Conservation (phyloP, 2,329 filamentous ascomycete species). For the Sporothrix euskadiensis region DNA sequence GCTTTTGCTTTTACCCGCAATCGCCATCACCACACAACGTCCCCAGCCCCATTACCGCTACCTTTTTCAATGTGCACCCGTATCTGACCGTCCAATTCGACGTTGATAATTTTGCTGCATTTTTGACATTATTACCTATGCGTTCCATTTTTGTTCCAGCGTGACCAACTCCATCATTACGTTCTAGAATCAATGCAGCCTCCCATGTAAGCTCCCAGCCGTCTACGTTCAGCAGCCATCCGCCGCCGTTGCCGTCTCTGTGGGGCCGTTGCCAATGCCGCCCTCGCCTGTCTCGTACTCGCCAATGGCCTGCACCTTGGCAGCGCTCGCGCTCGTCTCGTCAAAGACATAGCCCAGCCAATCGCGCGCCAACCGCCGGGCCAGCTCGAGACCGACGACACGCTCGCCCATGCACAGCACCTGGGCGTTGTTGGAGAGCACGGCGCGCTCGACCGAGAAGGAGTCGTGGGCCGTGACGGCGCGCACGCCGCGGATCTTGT, state of each 20-base stretch:
- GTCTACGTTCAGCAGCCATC: slow-evolving; percentile 12
- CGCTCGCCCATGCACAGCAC: slow-evolving; percentile 84
- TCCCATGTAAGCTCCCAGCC: background rate
- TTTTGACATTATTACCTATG: background rate
- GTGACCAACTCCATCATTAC: background rate
- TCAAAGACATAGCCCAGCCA: slow-evolving; percentile 87
- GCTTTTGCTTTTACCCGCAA: background rate
- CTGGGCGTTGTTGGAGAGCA: slow-evolving; percentile 83
- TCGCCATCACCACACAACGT: background rate
- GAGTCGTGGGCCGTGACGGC: slow-evolving; percentile 89
- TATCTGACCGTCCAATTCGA: too few species aligned
- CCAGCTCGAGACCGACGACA: slow-evolving; percentile 78
- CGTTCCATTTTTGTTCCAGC: background rate
- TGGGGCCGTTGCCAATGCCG: slow-evolving; percentile 32
- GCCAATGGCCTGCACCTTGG: slow-evolving; percentile 48
- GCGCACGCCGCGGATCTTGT: slow-evolving; percentile 80
- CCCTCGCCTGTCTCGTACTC: slow-evolving; percentile 39
- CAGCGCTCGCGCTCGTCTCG: slow-evolving; percentile 57
- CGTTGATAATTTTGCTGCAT: background rate
- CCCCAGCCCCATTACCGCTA: too few species aligned
- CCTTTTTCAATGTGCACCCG: background rate
- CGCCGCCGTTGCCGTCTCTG: slow-evolving; percentile 32
- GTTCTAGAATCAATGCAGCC: background rate
- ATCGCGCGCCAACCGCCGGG: slow-evolving; percentile 73
- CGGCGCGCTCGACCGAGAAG: slow-evolving; percentile 77